A percentile compares a stretch with the other conserved stretches of the same genome.
Conservation (phyloP, 306 rosid genomes). For the Glycine soja region DNA sequence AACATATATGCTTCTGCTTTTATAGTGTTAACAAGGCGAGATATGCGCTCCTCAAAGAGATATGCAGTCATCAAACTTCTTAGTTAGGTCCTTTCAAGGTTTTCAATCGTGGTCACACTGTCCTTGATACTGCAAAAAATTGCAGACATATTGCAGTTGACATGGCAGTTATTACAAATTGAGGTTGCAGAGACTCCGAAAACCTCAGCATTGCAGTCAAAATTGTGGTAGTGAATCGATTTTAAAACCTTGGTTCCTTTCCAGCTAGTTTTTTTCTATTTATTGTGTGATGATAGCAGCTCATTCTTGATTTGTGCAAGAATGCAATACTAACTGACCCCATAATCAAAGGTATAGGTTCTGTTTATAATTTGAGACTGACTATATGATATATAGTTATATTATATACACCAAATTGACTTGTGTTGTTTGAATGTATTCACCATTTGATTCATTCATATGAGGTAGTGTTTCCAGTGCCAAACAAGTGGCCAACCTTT, state of each 20-base stretch:
- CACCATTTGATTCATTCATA: neutral
- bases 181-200: neutral
- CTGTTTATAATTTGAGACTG: slow-evolving; percentile 15
- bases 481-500: neutral
- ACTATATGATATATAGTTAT: neutral
- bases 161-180: neutral
- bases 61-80: slow-evolving; percentile 46
- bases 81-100: slow-evolving; percentile 35
- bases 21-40: slow-evolving; percentile 67
- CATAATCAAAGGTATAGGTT: neutral
- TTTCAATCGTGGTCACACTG: neutral
- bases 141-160: neutral
- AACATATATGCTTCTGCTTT: slow-evolving; percentile 60
- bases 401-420: slow-evolving; percentile 9
- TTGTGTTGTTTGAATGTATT: slow-evolving; percentile 21
- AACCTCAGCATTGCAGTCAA: neutral
- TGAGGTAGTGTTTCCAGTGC: neutral
- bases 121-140: neutral
- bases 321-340: slow-evolving; percentile 34
- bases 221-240: neutral
- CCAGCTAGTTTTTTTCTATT: neutral
- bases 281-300: neutral
- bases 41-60: slow-evolving; percentile 55
- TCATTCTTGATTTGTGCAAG: slow-evolving; percentile 33
- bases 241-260: slow-evolving; percentile 14